A percentile compares a stretch with the other conserved stretches of the same genome.
These are phyloP conservation scores for Zygoascus sp. DNA, from an alignment of 1,139 yeast species.

Conservation along the genomic window DNA sequence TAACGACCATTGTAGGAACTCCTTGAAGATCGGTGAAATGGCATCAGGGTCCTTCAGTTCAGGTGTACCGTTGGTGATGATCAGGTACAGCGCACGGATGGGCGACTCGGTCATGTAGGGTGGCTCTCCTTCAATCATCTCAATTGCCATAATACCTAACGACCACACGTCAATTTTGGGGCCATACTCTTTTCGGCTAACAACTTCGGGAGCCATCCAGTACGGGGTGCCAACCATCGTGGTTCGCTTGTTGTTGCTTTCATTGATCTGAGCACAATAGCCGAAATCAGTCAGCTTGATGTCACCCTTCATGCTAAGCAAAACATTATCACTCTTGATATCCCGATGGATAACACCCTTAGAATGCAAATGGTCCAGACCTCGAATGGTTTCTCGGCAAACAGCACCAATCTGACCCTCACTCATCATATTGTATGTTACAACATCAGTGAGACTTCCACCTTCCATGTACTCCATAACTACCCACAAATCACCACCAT, in stretches of 20 bases:
- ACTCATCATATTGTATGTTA: constrained; percentile 89
- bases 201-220: constrained; percentile 99
- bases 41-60: constrained; percentile 83
- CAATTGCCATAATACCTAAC: constrained; percentile 94
- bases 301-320: constrained; percentile 76
- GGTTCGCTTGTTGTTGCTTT: constrained; percentile 76
- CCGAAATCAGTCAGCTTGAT: constrained; percentile 76
- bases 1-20: constrained; percentile 72
- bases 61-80: constrained; percentile 96
- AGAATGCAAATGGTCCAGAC: constrained; percentile 80
- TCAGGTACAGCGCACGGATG: constrained; percentile 80
- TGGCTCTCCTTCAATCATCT: constrained; percentile 98
- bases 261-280: constrained; percentile 94
- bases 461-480: constrained; percentile 99
- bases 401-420: constrained; percentile 98
- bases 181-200: constrained; percentile 88
- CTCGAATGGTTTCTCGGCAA: constrained; percentile 82
- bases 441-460: constrained; percentile 92
- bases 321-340: constrained; percentile 88
- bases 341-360: constrained; percentile 96
- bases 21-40: constrained; percentile 59
- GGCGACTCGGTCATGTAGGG: constrained; percentile 96
- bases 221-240: constrained; percentile 99
- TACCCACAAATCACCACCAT: constrained; percentile 76
- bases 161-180: constrained; percentile 98